Base-by-base conservation (phyloP, 345 rosid species). In the Euphorbia tirucalli region DNA sequence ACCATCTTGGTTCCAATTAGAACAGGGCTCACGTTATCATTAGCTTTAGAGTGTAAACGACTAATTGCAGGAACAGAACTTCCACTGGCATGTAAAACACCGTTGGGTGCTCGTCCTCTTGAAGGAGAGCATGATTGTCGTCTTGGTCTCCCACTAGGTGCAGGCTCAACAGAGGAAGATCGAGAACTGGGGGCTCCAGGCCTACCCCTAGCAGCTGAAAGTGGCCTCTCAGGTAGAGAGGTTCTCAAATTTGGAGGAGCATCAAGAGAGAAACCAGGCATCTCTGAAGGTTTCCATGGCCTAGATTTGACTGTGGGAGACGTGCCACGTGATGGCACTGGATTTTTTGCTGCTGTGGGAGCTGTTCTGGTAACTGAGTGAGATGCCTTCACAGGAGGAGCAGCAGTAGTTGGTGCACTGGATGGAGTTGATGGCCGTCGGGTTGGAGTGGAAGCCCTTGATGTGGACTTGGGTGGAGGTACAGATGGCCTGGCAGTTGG, bases 281-380 rank as follows among this genome's bases (percentile, higher is more conserved):
- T 95, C 79, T 92, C 93, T n/a, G 98, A 89, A 24, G 97, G 99
- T 78, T 90, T 95, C 99, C 99, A 95, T 65, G 97, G 90, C 70
- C 96, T 85, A 71, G 97, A 80, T 81, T 87, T 92, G 68, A 79
- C 83, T 5, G 91, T 83, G 19, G 94, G 98, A 71, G 99, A 92
- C 61, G 88, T 74, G 48, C 83, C 97, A 52, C 88, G 91, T n/a
- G 97, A 88, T 70, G 87, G 69, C 61, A 77, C 82, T 35, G 86
- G 82, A 75, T 37, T 67, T 68, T 52, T 67, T 22, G 61, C 49
- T 22, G 21, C 43, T 59, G 77, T n/a, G 14, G 66, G 68, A 24
- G 72, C 61, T 59, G 61, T 22, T 60, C 60, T 74, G 59, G 61
- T 61, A 48, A 74, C 44, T 22, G 72, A 11, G 50, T 72, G 21